Base-by-base conservation (phyloP, 495 filamentous ascomycete genomes). In the Neohortaea acidophila region DNA sequence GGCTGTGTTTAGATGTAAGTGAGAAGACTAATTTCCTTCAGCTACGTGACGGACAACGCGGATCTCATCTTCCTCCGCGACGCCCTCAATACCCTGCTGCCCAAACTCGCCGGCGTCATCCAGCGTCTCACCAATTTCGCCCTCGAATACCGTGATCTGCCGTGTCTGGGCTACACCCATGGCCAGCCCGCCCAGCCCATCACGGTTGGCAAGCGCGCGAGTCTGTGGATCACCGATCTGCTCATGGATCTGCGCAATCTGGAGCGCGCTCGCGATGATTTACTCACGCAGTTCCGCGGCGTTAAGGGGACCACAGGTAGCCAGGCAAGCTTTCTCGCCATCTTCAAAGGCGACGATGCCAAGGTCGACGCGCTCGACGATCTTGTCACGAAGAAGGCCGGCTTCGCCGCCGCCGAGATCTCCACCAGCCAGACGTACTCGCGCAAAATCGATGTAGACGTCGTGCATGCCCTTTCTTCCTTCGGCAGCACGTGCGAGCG, bases 171-270 rank as follows among this genome's bases (percentile, higher is more conserved):
- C 10, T 93, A 81, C 65, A 93, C 85, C n/a, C 84, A 94, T 59
- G 73, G 74, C 41, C 83, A 89, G 60, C 74, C 43, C 4, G 54
- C 61, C 6, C 79, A 86, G 59, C 63, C 77, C 39, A 86, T 82
- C 41, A 92, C 89, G 8, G 79, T 94, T 14, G 87, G 89, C 38
- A 77, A 78, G 52, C 64, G 81, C 47, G 74, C 81, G 11, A 69
- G 70, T 36, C 73, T 84, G 46, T 94, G 87, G 86, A 74, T 79
- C 28, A 82, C 89, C 56, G 83, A 94, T 53, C 68, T 96, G 12
- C 62, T 89, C 47, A 77, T 87, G 65, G 89, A 96, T 41, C 68
- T 97, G 27, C 66, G 76, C 43, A 79, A 83, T 58, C 69, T 96
- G 23, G 81, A 87, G 57, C 65, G 70, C 23, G 82, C 74, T 5